Conservation (phyloP, 768 basidiomycete species). For the Podaxis sp. region DNA sequence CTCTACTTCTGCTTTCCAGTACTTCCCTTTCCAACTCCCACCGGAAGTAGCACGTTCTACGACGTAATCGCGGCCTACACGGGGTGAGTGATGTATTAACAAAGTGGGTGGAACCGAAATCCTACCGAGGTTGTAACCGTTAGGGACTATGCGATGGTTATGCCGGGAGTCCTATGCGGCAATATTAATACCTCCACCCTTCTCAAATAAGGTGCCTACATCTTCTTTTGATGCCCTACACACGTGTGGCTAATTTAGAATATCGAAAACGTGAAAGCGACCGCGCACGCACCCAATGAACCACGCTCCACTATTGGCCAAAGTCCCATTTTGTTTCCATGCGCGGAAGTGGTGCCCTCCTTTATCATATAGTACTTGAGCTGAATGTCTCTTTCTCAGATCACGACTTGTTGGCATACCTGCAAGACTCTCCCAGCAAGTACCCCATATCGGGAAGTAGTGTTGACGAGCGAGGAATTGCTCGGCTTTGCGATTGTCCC, state of each 20-base stretch:
- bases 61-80: slow-evolving; percentile 68
- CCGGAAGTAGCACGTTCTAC: slow-evolving; percentile 58
- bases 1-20: neutral
- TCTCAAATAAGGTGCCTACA: slow-evolving; percentile 27
- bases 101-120: neutral
- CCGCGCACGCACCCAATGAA: slow-evolving; percentile 65
- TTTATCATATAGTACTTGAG: slow-evolving; percentile 18
- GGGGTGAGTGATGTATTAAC: neutral
- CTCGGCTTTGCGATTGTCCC: slow-evolving; percentile 67
- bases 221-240: slow-evolving; percentile 73
- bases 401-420: slow-evolving; percentile 32
- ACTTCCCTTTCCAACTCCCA: neutral
- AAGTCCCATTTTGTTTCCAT: slow-evolving; percentile 84
- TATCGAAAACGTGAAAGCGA: neutral
- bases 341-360: slow-evolving; percentile 91
- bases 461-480: slow-evolving; percentile 75
- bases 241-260: neutral
- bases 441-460: slow-evolving; percentile 77
- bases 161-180: slow-evolving; percentile 48
- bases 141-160: slow-evolving; percentile 69
- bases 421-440: slow-evolving; percentile 85
- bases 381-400: neutral
- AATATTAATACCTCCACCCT: neutral
- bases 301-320: slow-evolving; percentile 76
- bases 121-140: slow-evolving; percentile 72